These are phyloP conservation scores for Picea sitchensis DNA, from an alignment of 75 land plant species.

Conservation along the genomic window DNA sequence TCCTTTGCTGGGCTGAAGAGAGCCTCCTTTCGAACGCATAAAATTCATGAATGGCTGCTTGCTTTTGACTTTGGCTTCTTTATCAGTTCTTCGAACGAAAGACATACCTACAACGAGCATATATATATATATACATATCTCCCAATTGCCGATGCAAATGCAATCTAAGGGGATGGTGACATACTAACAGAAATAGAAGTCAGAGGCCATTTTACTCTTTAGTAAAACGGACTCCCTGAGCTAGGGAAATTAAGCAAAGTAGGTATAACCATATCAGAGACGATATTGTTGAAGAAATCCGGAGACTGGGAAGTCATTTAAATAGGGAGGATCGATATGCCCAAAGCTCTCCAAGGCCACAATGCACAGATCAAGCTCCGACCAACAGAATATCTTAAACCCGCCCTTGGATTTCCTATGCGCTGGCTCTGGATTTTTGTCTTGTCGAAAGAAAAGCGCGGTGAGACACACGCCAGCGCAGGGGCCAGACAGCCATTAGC, in stretches of 20 bases:
- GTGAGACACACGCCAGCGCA: no score
- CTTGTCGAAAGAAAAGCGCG: background rate
- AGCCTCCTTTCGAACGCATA: background rate
- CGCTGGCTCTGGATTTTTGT: background rate
- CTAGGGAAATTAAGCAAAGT: background rate
- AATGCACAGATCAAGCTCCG: background rate
- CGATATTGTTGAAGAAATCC: background rate
- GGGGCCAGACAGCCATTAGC: background rate
- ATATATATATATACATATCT: no score
- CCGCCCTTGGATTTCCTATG: background rate
- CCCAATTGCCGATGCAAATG: no score
- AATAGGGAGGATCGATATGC: background rate
- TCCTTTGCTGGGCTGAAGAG: constrained; percentile 7
- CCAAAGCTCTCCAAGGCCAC: background rate
- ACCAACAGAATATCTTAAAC: background rate
- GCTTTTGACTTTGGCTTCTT: no score
- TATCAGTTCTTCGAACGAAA: no score
- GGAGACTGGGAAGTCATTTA: background rate
- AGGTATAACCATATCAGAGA: background rate
- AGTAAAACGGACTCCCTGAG: background rate
- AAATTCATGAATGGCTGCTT: no score
- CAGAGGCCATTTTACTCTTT: background rate
- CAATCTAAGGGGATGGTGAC: background rate
- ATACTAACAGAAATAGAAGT: background rate
- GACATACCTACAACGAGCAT: no score